These are phyloP conservation scores for Pyrenochaeta sp. DNA, from an alignment of 2,329 filamentous ascomycete species.

Conservation along the genomic window DNA sequence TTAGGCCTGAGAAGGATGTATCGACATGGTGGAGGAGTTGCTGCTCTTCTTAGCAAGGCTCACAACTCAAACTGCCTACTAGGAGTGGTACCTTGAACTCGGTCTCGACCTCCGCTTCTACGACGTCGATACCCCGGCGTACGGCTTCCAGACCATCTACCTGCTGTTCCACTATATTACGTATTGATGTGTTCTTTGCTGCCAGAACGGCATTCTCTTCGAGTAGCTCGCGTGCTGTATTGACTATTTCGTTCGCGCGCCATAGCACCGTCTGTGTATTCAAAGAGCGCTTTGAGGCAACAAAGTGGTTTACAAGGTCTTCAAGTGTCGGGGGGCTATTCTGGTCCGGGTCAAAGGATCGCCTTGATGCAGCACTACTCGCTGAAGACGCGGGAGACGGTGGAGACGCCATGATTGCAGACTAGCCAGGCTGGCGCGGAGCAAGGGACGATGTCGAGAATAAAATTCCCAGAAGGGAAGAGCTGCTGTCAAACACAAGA, in stretches of 20 bases:
- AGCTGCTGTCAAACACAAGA: neutral
- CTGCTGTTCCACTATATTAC: constrained; percentile 55
- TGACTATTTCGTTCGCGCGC: constrained; percentile 86
- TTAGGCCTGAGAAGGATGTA: constrained; percentile 69
- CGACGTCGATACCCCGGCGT: constrained; percentile 52
- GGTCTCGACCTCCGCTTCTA: constrained; percentile 52
- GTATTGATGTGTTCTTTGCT: constrained; percentile 56
- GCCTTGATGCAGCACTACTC: constrained; percentile 45
- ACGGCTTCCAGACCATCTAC: constrained; percentile 54
- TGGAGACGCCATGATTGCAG: constrained; percentile 46
- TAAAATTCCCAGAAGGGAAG: neutral
- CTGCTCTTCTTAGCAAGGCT: constrained; percentile 28
- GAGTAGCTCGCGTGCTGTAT: constrained; percentile 74
- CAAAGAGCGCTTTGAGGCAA: constrained; percentile 86
- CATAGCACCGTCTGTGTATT: constrained; percentile 84
- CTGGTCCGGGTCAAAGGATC: constrained; percentile 31
- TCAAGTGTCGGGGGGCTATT: constrained; percentile 66
- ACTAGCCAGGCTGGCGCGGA: neutral
- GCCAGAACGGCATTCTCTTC: constrained; percentile 80
- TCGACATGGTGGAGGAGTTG: constrained; percentile 72
- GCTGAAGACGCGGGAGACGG: constrained; percentile 52
- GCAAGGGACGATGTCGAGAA: neutral
- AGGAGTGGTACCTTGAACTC: constrained; percentile 52
- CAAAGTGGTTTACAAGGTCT: constrained; percentile 81
- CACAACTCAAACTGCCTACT: neutral